Evolutionary conservation across 2,329 filamentous ascomycete species (phyloP).

Genomic region (Diaporthe sp.): DNA sequence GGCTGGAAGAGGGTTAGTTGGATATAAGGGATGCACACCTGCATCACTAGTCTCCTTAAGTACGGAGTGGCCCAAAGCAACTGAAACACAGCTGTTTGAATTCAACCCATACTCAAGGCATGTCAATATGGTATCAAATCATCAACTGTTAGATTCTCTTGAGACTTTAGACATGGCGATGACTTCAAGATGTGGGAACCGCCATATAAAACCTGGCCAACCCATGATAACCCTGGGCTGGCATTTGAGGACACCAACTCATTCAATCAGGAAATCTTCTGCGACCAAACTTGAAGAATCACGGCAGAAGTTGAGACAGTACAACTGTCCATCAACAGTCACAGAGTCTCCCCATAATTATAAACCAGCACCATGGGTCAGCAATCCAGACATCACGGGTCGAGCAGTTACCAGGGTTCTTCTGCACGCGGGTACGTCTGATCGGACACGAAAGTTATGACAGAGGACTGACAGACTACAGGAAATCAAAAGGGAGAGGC

Average conservation of each 20-base stretch:
- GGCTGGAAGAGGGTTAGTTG: not conserved
- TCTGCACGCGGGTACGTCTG: not conserved
- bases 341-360: not conserved
- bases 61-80: not conserved
- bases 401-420: not conserved
- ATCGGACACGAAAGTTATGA: accelerated
- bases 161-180: not conserved
- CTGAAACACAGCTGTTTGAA: slow-evolving; percentile 6
- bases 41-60: not conserved
- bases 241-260: not conserved
- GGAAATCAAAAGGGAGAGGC: not conserved
- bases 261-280: not conserved
- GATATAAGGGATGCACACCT: slow-evolving; percentile 7
- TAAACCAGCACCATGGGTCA: not conserved
- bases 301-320: not conserved
- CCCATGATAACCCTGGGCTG: not conserved
- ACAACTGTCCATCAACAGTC: too few species aligned
- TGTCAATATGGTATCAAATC: slow-evolving; percentile 2
- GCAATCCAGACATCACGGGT: not conserved
- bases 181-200: not conserved
- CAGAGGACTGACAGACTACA: not conserved
- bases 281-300: not conserved
- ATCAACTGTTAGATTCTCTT: not conserved
- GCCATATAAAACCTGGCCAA: not conserved
- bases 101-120: not conserved